These are phyloP conservation scores for Nasturtium officinale DNA, from an alignment of 345 rosid species.

Conservation along the genomic window DNA sequence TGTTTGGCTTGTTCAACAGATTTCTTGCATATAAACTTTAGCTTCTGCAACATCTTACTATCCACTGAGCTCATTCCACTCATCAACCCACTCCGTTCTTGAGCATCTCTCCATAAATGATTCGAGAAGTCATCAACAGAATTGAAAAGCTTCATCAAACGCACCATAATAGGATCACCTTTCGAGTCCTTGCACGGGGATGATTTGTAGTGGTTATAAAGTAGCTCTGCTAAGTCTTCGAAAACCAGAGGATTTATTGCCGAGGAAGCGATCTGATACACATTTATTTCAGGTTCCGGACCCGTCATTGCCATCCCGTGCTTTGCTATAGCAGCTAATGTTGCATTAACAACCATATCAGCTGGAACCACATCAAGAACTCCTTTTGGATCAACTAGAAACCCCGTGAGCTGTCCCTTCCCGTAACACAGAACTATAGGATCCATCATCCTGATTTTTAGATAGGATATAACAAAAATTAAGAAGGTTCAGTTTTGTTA, in stretches of 20 bases:
- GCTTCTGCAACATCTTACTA: slow-evolving; percentile 58
- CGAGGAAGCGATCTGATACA: slow-evolving; percentile 91
- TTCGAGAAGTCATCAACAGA: slow-evolving; percentile 76
- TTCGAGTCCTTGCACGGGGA: slow-evolving; percentile 71
- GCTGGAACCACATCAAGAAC: slow-evolving; percentile 83
- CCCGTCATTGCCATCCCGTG: slow-evolving; percentile 52
- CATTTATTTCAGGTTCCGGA: slow-evolving; percentile 63
- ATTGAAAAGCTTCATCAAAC: slow-evolving; percentile 75
- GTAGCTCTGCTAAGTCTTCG: slow-evolving; percentile 61
- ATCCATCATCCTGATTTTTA: slow-evolving; percentile 89
- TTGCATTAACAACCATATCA: slow-evolving; percentile 56
- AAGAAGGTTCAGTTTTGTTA: slow-evolving; percentile 22
- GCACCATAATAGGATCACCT: slow-evolving; percentile 74
- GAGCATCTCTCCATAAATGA: slow-evolving; percentile 69
- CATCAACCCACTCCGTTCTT: slow-evolving; percentile 51
- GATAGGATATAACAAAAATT: neutral
- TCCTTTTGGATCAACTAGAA: slow-evolving; percentile 82
- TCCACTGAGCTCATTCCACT: slow-evolving; percentile 43
- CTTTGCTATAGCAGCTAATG: slow-evolving; percentile 80
- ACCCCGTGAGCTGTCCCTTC: slow-evolving; percentile 90
- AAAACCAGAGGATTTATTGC: slow-evolving; percentile 77
- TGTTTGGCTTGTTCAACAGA: slow-evolving; percentile 85
- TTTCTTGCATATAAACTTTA: slow-evolving; percentile 66
- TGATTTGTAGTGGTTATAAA: slow-evolving; percentile 72
- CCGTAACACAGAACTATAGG: slow-evolving; percentile 88